Percentiles rank a stretch among this genome's conserved stretches.
Evolutionary conservation across 371 early-diverging fungal genomes (phyloP).

Genomic region (Mortierella polycephala): DNA sequence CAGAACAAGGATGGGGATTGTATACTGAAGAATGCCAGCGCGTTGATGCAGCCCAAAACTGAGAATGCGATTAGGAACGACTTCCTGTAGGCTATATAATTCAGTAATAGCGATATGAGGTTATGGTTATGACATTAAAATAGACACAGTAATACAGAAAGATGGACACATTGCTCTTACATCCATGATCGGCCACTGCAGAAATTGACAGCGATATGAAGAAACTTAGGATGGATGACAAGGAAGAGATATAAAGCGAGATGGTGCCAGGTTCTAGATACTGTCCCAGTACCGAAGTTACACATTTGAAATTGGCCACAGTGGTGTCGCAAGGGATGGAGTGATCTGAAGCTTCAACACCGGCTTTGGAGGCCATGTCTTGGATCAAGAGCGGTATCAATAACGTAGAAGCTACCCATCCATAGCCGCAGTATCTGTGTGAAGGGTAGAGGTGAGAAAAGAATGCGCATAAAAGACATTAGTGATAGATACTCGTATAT

Average conservation of each 20-base stretch:
- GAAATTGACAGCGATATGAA: conserved; percentile 41
- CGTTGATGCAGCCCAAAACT: conserved; percentile 30
- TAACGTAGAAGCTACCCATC: conserved; percentile 19
- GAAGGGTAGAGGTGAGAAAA: neutral
- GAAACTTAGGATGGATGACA: conserved; percentile 37
- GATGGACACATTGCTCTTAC: conserved; percentile 19
- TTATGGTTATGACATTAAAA: neutral
- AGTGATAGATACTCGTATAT: too few relatives aligned
- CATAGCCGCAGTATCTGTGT: conserved; percentile 41
- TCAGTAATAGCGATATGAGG: neutral
- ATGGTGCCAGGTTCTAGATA: conserved; percentile 49
- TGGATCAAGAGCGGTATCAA: conserved; percentile 36
- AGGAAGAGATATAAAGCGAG: conserved; percentile 45
- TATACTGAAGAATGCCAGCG: conserved; percentile 22
- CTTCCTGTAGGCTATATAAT: conserved; percentile 34
- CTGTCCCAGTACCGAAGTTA: conserved; percentile 23
- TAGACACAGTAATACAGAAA: neutral
- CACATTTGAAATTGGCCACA: conserved; percentile 30
- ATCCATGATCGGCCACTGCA: conserved; percentile 47
- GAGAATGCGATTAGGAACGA: conserved; percentile 33
- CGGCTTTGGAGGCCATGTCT: conserved; percentile 40
- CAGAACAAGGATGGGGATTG: conserved; percentile 27
- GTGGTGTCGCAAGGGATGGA: conserved; percentile 35
- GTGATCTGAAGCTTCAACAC: conserved; percentile 27
- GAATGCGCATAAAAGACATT: neutral